Evolutionary conservation across 306 rosid genomes (phyloP).

Genomic region (Vigna trinervia): DNA sequence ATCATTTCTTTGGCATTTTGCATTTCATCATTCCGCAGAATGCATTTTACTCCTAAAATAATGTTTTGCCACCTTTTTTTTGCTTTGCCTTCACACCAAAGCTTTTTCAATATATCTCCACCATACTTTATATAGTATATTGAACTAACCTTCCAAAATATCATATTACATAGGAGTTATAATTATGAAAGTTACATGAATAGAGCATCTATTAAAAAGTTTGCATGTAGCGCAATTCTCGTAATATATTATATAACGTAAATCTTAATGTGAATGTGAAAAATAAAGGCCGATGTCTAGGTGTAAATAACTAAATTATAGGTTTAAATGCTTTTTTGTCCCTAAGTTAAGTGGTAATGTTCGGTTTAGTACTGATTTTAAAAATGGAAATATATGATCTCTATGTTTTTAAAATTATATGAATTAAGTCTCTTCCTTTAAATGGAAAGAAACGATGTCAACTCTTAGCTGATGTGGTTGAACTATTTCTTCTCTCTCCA

Average conservation of each 20-base stretch:
- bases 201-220: too few relatives aligned
- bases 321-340: too few relatives aligned
- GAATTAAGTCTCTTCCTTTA: too few relatives aligned
- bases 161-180: not conserved
- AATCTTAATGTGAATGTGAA: not conserved
- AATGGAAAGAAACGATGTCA: too few relatives aligned
- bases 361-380: too few relatives aligned
- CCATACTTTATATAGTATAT: not conserved
- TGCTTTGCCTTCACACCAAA: conserved; percentile 31
- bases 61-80: conserved; percentile 2
- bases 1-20: conserved; percentile 6
- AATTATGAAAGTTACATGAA: not conserved
- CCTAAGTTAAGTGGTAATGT: too few relatives aligned
- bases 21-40: not conserved
- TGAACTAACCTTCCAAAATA: not conserved
- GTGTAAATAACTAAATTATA: too few relatives aligned
- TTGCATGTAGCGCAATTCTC: not conserved
- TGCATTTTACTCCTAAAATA: not conserved
- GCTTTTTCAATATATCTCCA: not conserved
- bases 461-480: too few relatives aligned
- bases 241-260: not conserved
- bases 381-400: too few relatives aligned
- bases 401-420: too few relatives aligned
- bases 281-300: too few relatives aligned
- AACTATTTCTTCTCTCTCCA: too few relatives aligned